These are phyloP conservation scores for Vitellaria paradoxa DNA, from an alignment of 179 eudicot species.

Conservation along the genomic window DNA sequence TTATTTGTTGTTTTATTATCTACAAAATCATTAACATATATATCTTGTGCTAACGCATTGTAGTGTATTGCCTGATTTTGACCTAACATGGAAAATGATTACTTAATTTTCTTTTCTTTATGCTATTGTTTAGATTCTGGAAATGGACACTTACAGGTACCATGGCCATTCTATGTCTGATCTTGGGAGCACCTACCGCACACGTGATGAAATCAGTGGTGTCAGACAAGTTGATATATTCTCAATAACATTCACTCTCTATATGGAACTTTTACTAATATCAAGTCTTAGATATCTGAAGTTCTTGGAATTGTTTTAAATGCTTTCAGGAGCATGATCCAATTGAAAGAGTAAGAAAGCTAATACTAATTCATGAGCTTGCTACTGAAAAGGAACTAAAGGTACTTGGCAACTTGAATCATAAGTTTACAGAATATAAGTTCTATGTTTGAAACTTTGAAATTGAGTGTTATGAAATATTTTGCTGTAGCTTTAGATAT, in stretches of 20 bases:
- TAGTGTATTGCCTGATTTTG: too few relatives aligned
- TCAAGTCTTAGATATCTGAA: not conserved
- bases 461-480: too few relatives aligned
- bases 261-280: not conserved
- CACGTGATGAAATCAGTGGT: constrained; percentile 92
- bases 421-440: too few relatives aligned
- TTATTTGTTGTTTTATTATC: not conserved
- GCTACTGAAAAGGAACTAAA: constrained; percentile 80
- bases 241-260: constrained; percentile 1
- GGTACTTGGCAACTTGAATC: constrained; percentile 30
- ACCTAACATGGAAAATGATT: too few relatives aligned
- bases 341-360: constrained; percentile 81
- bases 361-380: constrained; percentile 71
- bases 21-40: too few relatives aligned
- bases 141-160: constrained; percentile 98
- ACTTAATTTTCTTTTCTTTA: not conserved
- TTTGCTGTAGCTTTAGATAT: too few relatives aligned
- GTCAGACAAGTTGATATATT: constrained; percentile 66
- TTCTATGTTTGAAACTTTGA: too few relatives aligned
- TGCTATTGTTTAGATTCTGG: constrained; percentile 67
- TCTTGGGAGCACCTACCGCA: constrained; percentile 97
- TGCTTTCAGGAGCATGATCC: constrained; percentile 87
- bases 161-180: constrained; percentile 99
- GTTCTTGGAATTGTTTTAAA: not conserved
- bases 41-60: not conserved